Conservation (phyloP, 305 asterid species). For the Coffea humblotiana region DNA sequence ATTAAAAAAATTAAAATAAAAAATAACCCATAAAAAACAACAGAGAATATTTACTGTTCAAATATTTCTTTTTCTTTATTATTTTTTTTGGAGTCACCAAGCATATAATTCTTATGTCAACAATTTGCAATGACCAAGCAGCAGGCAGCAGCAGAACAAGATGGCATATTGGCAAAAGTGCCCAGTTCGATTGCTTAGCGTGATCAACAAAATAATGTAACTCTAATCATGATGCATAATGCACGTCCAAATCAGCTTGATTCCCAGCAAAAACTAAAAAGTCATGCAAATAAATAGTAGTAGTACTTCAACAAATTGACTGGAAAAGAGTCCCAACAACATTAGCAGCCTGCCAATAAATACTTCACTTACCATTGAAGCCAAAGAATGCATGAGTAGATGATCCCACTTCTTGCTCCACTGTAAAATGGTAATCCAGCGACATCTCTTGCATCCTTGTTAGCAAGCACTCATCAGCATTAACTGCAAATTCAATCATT, state of each 20-base stretch:
- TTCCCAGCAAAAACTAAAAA: constrained; percentile 13
- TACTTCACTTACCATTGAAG: constrained; percentile 58
- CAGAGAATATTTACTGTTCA: too few relatives aligned
- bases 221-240: constrained; percentile 3
- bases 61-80: too few relatives aligned
- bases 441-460: constrained; percentile 99
- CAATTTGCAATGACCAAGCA: neutral
- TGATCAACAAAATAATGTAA: constrained; percentile 8
- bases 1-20: too few relatives aligned
- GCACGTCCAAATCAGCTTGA: constrained; percentile 30
- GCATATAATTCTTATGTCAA: neutral
- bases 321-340: neutral
- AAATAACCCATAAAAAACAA: too few relatives aligned
- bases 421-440: constrained; percentile 83
- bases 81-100: too few relatives aligned
- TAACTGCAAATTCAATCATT: constrained; percentile 49
- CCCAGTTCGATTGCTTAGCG: neutral
- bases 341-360: neutral
- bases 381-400: constrained; percentile 97
- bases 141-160: neutral
- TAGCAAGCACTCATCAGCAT: constrained; percentile 77
- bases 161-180: neutral
- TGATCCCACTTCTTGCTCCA: constrained; percentile 97
- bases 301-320: neutral
- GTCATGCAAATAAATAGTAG: neutral